These are phyloP conservation scores for Fusarium verrucosum DNA, from an alignment of 2,329 filamentous ascomycete species.

Conservation along the genomic window DNA sequence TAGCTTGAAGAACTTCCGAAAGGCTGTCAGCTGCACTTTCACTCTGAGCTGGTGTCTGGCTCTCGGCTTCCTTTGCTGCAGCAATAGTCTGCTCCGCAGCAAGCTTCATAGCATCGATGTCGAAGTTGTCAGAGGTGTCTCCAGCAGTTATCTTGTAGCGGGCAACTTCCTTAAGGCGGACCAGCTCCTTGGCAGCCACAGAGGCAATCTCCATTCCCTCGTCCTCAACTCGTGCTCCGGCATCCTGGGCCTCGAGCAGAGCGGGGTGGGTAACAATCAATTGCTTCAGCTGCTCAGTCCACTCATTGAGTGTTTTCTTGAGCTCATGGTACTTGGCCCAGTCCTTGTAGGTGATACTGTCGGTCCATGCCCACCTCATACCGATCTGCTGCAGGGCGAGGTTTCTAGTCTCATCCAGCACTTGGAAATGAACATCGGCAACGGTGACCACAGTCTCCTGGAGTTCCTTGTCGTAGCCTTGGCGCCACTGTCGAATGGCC, in stretches of 20 bases:
- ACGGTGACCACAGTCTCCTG: constrained; percentile 74
- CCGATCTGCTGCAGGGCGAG: constrained; percentile 90
- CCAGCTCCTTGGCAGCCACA: constrained; percentile 80
- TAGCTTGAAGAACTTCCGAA: constrained; percentile 19
- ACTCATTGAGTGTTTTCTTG: constrained; percentile 82
- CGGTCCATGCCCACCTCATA: constrained; percentile 95
- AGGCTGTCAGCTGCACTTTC: constrained; percentile 27
- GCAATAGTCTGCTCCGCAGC: constrained; percentile 57
- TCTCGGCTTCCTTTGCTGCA: constrained; percentile 38
- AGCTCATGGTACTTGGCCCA: constrained; percentile 95
- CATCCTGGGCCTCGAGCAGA: constrained; percentile 72
- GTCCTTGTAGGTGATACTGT: constrained; percentile 95
- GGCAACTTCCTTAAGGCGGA: constrained; percentile 82
- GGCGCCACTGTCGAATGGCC: constrained; percentile 78
- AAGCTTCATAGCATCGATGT: constrained; percentile 69
- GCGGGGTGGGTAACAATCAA: constrained; percentile 78
- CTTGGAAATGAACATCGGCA: constrained; percentile 81
- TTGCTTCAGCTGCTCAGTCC: constrained; percentile 82
- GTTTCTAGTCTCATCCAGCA: constrained; percentile 83
- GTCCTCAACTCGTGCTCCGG: constrained; percentile 75
- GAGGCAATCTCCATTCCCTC: constrained; percentile 83
- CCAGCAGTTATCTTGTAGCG: constrained; percentile 81
- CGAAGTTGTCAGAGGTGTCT: constrained; percentile 83
- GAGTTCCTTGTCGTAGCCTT: constrained; percentile 75
- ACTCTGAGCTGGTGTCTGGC: constrained; percentile 43